phyloP scores from a whole-genome alignment of 768 basidiomycete species.

The Tulasnella sp. region DNA sequence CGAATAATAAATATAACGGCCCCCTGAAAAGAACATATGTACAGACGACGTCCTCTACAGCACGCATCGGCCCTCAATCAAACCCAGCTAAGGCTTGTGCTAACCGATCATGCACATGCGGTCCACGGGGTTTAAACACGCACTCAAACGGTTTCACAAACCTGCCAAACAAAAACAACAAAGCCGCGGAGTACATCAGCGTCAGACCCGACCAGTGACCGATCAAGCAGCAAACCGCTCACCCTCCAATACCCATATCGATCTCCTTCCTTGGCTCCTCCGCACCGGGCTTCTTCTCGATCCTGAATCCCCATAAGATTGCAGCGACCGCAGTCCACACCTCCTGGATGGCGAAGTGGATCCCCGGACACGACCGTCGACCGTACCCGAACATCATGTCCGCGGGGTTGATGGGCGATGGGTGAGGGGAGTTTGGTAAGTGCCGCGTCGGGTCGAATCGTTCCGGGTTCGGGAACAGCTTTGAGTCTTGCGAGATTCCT shows the following conservation, averaged over 20 bases:
- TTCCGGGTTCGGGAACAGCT: neutral
- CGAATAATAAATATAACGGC: neutral
- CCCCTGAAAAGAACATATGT: neutral
- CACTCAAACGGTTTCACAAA: neutral
- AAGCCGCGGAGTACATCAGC: neutral
- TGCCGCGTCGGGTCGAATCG: neutral
- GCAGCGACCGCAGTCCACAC: neutral
- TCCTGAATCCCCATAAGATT: neutral
- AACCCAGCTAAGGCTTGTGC: neutral
- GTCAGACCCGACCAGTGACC: neutral
- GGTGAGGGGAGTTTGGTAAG: neutral
- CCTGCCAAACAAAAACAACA: neutral
- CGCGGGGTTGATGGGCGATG: neutral
- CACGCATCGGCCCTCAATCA: neutral
- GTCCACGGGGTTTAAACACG: neutral
- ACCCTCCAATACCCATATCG: neutral
- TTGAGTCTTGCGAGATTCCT: neutral
- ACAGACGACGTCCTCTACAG: neutral
- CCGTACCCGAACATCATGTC: conserved; percentile 1
- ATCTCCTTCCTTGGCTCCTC: neutral
- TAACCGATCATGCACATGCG: neutral
- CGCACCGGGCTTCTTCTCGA: neutral
- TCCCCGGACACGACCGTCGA: neutral
- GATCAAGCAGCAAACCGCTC: neutral
- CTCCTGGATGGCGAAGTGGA: neutral